Base-by-base conservation (phyloP, 1,284 basidiomycete genomes). In the Leccinum huronense region DNA sequence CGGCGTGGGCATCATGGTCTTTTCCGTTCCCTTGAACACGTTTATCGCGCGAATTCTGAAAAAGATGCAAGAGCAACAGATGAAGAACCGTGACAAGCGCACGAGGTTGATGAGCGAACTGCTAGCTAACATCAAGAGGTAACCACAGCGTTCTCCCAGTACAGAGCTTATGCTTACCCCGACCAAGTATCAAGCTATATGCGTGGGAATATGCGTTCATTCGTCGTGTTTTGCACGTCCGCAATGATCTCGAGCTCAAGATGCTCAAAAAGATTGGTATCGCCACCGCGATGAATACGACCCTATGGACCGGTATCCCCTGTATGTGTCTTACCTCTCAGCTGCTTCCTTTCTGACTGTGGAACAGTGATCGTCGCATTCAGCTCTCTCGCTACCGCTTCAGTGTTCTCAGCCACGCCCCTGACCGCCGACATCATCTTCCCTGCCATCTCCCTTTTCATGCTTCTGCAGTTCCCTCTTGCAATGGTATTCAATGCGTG, bases 371-470 rank as follows among this genome's bases (percentile, higher is more conserved):
- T 95, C 8, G 94, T 97, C 36, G 93, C 93, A 0, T 95, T 97
- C 77, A 88, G 89, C 62, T 93, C 94, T 0, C 95, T 98, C 71
- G 88, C 93, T 10, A 85, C 89, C 0, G 95, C 94, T 51, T 90
- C 93, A 0, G 73, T 83, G 23, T 86, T 88, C 1, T 89, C 88
- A 2, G 78, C 84, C 2, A 82, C 75, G 56, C 93, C 95, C 2
- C 78, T 98, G 5, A 98, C 96, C 0, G 87, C 92, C 1, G 94
- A 97, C 71, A 81, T 95, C 66, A 95, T 98, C 70, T 98, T 98
- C 84, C 96, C 96, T 3, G 89, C 94, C 0, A 94, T 98, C 61
- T 91, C 94, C 0, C 81, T 98, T 48, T 98, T 98, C 80, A 91
- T 94, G 84, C 83, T 98, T 0, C 81, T 98, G 38, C 85, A 90